These are phyloP conservation scores for Termitomyces sp. DNA, from an alignment of 768 basidiomycete genomes.

Conservation along the genomic window DNA sequence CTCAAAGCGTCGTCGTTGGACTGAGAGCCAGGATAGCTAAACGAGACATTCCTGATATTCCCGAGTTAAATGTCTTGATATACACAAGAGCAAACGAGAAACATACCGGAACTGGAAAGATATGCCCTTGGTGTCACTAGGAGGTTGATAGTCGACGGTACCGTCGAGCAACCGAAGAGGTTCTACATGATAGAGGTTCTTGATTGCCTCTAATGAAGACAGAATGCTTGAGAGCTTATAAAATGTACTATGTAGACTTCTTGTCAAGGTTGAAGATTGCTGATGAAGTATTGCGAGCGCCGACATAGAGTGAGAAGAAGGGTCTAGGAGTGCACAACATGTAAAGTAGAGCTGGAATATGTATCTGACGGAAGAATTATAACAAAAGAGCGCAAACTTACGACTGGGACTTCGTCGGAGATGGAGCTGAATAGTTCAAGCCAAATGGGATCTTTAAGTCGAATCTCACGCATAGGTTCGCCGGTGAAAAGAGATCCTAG, in stretches of 20 bases:
- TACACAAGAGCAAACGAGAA: not conserved
- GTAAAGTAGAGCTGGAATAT: conserved; percentile 31
- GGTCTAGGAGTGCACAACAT: conserved; percentile 23
- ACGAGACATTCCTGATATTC: conserved; percentile 40
- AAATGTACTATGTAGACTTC: conserved; percentile 17
- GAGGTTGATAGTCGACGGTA: conserved; percentile 16
- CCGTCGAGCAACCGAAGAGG: conserved; percentile 22
- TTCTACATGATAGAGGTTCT: conserved; percentile 23
- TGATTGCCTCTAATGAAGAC: conserved; percentile 20
- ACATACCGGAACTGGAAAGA: conserved; percentile 22
- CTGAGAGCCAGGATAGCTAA: conserved; percentile 41
- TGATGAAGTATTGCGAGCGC: conserved; percentile 36
- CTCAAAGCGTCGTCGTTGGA: conserved; percentile 29
- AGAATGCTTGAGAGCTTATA: conserved; percentile 14
- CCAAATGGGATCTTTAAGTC: not conserved
- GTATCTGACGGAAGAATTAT: not conserved
- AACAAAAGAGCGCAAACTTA: not conserved
- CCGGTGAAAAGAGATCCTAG: conserved; percentile 17
- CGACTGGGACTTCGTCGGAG: conserved; percentile 22
- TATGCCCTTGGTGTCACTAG: conserved; percentile 19
- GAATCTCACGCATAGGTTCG: conserved; percentile 13
- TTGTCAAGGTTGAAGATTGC: conserved; percentile 23
- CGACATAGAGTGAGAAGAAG: conserved; percentile 29
- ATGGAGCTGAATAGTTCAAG: conserved; percentile 13
- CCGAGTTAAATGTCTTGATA: not conserved